Evolutionary conservation across 1,284 basidiomycete species (phyloP), one percentile per base, ranked within the genome.

Genomic region (Schizopora paradoxa): DNA sequence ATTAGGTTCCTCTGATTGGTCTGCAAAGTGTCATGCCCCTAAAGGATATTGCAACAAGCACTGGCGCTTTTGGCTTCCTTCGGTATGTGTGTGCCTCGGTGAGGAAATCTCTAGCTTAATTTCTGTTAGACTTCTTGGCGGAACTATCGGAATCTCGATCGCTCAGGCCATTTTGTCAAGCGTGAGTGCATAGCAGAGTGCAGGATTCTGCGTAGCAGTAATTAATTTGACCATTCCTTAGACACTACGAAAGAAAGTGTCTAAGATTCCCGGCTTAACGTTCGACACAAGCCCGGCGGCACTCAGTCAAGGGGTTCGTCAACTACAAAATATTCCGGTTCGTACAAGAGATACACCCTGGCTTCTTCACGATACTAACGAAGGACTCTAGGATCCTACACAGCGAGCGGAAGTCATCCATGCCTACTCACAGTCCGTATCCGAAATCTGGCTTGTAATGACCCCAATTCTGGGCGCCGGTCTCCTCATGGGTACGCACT

Each of bases 11-110:
- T 0, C 62, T 87, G 8, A 78, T 87, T 47, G 81, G 71, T 21
- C 61, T 88, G 7, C 86, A 89, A 64, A 83, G 84, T 1, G 81
- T 85, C 0, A 89, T 90, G 83, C 87, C 87, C 0, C 55, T 85
- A 18, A 80, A 78, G 54, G 85, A 88, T 54, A 86, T 88, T 83
- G 82, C 85, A 1, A 86, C 86, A 0, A 78, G 75, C 48, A 87
- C 87, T 0, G 67, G 73, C 1, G 77, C 79, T 0, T 84, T 82
- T 56, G 75, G 77, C 16, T 80, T 91, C 56, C 63, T 87, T 49
- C 73, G 86, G 79, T 79, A 55, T 40, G 63, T 43, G 18, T 1
- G 11, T 33, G 16, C n/a, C 16, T 6, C 38, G 19, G n/a, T n/a
- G n/a, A n/a, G n/a, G n/a, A n/a, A n/a, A n/a, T n/a, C n/a, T n/a